Percentiles rank a stretch among this genome's conserved stretches.
phyloP scores from a whole-genome alignment of 83 land plant genomes.

The Picea mariana region DNA sequence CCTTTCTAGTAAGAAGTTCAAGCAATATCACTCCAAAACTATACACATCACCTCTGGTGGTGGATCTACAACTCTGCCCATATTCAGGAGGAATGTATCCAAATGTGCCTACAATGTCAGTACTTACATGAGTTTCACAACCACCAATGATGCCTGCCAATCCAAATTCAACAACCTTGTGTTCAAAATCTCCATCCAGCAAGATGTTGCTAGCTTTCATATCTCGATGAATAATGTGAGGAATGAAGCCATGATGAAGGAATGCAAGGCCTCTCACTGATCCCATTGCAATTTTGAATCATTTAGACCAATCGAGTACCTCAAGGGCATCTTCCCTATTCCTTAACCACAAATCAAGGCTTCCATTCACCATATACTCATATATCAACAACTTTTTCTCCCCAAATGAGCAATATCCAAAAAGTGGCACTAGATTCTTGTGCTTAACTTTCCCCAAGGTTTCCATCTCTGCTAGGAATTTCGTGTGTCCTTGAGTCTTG shows the following conservation, averaged over 20 bases:
- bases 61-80: slow-evolving; percentile 30
- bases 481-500: slow-evolving; percentile 26
- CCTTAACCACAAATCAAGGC: slow-evolving; percentile 41
- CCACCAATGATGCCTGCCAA: slow-evolving; percentile 53
- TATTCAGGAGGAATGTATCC: slow-evolving; percentile 71
- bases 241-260: slow-evolving; percentile 64
- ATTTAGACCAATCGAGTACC: slow-evolving; percentile 48
- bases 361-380: slow-evolving; percentile 56
- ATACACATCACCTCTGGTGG: slow-evolving; percentile 34
- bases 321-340: slow-evolving; percentile 29
- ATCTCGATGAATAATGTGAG: slow-evolving; percentile 64
- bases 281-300: slow-evolving; percentile 55
- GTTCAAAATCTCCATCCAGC: slow-evolving; percentile 48
- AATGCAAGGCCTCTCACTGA: slow-evolving; percentile 63
- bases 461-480: slow-evolving; percentile 53
- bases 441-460: slow-evolving; percentile 49
- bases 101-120: slow-evolving; percentile 47
- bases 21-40: slow-evolving; percentile 53
- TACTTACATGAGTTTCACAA: slow-evolving; percentile 43
- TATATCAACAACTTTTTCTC: slow-evolving; percentile 47
- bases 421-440: slow-evolving; percentile 42
- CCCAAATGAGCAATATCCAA: slow-evolving; percentile 48
- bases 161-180: slow-evolving; percentile 72
- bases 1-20: slow-evolving; percentile 50
- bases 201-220: slow-evolving; percentile 75